Evolutionary conservation across 176 grass and related monocot genomes (phyloP).

Genomic region (Triticum monococcum): DNA sequence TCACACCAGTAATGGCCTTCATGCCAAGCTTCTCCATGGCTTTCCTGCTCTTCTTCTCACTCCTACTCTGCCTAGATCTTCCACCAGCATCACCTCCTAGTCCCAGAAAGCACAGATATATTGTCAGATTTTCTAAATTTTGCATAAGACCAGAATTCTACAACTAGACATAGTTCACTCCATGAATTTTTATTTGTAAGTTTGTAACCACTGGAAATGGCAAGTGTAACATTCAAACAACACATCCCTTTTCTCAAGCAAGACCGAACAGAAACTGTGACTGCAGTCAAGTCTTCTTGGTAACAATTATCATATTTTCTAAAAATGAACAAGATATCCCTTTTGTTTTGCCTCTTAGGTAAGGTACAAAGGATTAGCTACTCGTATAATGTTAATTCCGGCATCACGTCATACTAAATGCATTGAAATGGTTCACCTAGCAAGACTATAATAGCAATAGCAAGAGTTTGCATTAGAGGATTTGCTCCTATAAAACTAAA

Average conservation of each 20-base stretch:
- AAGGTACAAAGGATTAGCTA: not conserved
- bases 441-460: not conserved
- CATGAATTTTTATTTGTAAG: no score
- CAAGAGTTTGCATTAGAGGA: not conserved
- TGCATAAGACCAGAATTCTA: not conserved
- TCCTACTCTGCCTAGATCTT: slow-evolving; percentile 37
- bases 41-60: slow-evolving; percentile 41
- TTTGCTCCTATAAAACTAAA: not conserved
- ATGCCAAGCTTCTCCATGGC: slow-evolving; percentile 41
- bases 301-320: no score
- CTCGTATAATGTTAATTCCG: not conserved
- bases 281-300: no score
- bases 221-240: no score
- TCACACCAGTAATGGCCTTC: slow-evolving; percentile 29
- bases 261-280: no score
- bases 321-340: no score
- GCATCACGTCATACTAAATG: not conserved
- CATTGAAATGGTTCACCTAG: not conserved
- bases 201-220: no score
- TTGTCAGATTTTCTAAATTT: not conserved
- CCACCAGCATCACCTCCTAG: slow-evolving; percentile 28
- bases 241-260: no score
- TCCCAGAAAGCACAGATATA: not conserved
- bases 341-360: no score
- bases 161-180: not conserved